These are phyloP conservation scores for Verbena officinalis DNA, from an alignment of 257 asterid species.

Conservation along the genomic window DNA sequence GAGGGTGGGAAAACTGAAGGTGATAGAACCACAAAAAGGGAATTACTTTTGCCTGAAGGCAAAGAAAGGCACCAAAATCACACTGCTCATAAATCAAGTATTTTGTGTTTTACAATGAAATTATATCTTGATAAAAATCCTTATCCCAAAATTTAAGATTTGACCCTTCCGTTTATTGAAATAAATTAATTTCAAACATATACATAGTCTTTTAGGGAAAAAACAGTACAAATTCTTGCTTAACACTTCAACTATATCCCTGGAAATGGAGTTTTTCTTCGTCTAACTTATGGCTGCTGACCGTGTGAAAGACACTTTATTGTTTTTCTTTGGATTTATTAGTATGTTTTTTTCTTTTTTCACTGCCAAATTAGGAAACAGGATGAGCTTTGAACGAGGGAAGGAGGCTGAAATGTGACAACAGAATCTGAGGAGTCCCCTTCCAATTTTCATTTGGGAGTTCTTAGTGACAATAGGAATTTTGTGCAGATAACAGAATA, in stretches of 20 bases:
- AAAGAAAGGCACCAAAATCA: conserved; percentile 20
- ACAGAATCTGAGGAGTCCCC: neutral
- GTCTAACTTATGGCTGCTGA: neutral
- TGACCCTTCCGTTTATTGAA: neutral
- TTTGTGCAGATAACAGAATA: neutral
- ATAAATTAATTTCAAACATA: neutral
- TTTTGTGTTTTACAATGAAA: neutral
- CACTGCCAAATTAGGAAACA: neutral
- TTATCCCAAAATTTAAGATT: conserved; percentile 10
- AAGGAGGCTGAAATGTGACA: neutral
- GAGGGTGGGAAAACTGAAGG: neutral
- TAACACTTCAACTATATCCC: neutral
- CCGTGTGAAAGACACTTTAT: neutral
- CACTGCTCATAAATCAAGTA: conserved; percentile 4
- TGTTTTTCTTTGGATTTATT: too few species aligned
- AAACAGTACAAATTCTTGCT: conserved; percentile 7
- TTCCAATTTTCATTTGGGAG: conserved; percentile 13
- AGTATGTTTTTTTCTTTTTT: neutral
- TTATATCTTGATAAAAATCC: neutral
- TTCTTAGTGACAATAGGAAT: neutral
- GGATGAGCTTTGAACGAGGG: neutral
- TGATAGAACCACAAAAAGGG: conserved; percentile 23
- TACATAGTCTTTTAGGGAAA: neutral
- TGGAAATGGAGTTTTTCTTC: neutral
- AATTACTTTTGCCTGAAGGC: conserved; percentile 22